These are phyloP conservation scores for Serendipita sp. DNA, from an alignment of 768 basidiomycete species.

Conservation along the genomic window DNA sequence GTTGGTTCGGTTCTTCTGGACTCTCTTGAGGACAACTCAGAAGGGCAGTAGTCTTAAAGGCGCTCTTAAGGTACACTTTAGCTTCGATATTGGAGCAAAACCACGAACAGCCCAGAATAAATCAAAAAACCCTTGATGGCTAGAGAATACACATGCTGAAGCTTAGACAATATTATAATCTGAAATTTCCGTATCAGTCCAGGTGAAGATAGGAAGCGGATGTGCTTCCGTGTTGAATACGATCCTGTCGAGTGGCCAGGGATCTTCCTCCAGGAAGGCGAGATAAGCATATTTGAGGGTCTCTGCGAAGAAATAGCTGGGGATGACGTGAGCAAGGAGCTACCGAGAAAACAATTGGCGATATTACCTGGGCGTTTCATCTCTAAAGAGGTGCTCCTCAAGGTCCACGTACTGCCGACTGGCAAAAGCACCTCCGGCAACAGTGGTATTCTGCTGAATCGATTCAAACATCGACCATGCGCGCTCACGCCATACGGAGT, in stretches of 20 bases:
- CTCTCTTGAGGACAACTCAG: too few species aligned
- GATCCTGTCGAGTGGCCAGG: slow-evolving; percentile 30
- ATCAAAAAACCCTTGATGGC: too few species aligned
- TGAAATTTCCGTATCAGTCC: slow-evolving; percentile 38
- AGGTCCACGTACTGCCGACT: background rate
- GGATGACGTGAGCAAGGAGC: background rate
- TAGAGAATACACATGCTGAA: background rate
- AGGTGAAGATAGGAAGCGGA: slow-evolving; percentile 54
- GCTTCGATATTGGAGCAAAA: too few species aligned
- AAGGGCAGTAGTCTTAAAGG: too few species aligned
- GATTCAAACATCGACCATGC: slow-evolving; percentile 59
- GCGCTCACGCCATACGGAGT: slow-evolving; percentile 50
- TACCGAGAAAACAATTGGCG: background rate
- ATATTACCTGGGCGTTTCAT: background rate
- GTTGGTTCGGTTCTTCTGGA: too few species aligned
- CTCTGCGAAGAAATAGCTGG: slow-evolving; percentile 39
- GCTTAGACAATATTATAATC: slow-evolving; percentile 23
- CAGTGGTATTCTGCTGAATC: slow-evolving; percentile 39
- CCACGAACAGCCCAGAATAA: too few species aligned
- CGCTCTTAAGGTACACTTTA: too few species aligned
- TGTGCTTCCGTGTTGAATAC: slow-evolving; percentile 51
- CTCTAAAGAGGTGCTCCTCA: background rate
- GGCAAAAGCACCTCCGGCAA: slow-evolving; percentile 31
- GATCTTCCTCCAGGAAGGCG: slow-evolving; percentile 48
- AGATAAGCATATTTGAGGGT: slow-evolving; percentile 60